Percentiles rank a stretch among this genome's conserved stretches.
phyloP scores from a whole-genome alignment of 1,139 yeast species.

The Suhomyces guaymorum region DNA sequence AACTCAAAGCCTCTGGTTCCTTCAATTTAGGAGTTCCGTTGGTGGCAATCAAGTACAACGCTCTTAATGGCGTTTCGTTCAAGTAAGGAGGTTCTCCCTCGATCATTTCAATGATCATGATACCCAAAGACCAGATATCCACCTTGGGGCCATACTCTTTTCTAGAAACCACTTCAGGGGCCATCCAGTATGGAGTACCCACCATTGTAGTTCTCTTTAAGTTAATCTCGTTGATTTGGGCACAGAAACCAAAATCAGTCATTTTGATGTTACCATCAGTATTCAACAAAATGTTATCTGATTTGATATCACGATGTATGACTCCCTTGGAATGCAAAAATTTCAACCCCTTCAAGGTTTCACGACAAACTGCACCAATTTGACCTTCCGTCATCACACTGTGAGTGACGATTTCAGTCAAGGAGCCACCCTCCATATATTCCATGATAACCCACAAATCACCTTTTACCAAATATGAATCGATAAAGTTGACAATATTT shows the following conservation, averaged over 20 bases:
- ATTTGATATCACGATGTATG: slow-evolving; percentile 93
- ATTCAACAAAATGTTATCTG: slow-evolving; percentile 85
- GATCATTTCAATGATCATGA: slow-evolving; percentile 97
- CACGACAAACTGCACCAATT: slow-evolving; percentile 94
- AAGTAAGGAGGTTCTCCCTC: slow-evolving; percentile 98
- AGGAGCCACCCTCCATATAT: slow-evolving; percentile 96
- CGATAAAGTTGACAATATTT: slow-evolving; percentile 89
- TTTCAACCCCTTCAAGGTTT: slow-evolving; percentile 79
- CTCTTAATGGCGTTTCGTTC: slow-evolving; percentile 91
- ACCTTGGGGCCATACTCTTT: slow-evolving; percentile 97
- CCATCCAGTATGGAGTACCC: slow-evolving; percentile 99
- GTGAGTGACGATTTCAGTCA: slow-evolving; percentile 94
- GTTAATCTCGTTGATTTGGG: slow-evolving; percentile 85
- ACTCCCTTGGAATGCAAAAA: slow-evolving; percentile 93
- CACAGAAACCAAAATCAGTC: slow-evolving; percentile 92
- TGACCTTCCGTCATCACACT: slow-evolving; percentile 97
- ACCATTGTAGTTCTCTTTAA: slow-evolving; percentile 95
- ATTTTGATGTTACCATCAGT: slow-evolving; percentile 86
- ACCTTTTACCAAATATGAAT: slow-evolving; percentile 70
- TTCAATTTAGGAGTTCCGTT: slow-evolving; percentile 93
- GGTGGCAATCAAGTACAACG: slow-evolving; percentile 88
- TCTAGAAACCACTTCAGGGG: slow-evolving; percentile 93
- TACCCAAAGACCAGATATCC: slow-evolving; percentile 96
- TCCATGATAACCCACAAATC: slow-evolving; percentile 98
- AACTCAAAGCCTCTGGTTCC: slow-evolving; percentile 80